Evolutionary conservation across 257 asterid genomes (phyloP), one percentile per base, ranked within the genome.

Genomic region (Lycium ferocissimum): DNA sequence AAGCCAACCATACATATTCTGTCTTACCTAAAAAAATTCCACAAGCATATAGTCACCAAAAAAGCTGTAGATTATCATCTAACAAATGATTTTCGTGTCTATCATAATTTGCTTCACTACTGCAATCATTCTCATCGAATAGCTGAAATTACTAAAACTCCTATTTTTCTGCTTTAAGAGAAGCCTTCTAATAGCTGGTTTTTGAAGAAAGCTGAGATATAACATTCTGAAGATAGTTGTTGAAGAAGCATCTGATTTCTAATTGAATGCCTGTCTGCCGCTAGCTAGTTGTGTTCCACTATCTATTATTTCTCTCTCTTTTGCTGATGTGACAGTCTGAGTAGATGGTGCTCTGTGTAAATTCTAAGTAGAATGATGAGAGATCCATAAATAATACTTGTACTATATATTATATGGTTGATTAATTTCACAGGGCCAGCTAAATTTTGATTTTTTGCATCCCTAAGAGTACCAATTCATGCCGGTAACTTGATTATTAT

Each of bases 381-480:
- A 26, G 33, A 26, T 26, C 33, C 33, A 26, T 26, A 26, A 1
- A 26, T 26, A 26, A 26, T 26, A 26, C 33, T 26, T 26, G 33
- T 26, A 26, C 33, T 26, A 26, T 26, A 26, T 26, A 26, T 26
- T 26, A 26, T 26, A 26, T 26, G 33, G 33, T 26, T 26, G 33
- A 26, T 26, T 26, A 26, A 26, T 26, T 26, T 22, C 4, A 11
- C 1, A 33, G 70, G 70, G 38, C 8, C 6, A 22, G 26, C 40
- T 63, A 63, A 26, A 26, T 26, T 26, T 26, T 26, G 33, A 26
- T 26, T 26, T 26, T 26, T 26, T 26, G 40, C 53, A 45, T 72
- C 37, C 18, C 47, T 20, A 73, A 6, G 63, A 76, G 14, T 76
- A 76, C 81, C 81, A 76, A 51, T 76, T 51, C 45, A 51, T 22